Evolutionary conservation across 1,284 basidiomycete genomes (phyloP), one percentile per base, ranked within the genome.

Genomic region (Fomes fomentarius): DNA sequence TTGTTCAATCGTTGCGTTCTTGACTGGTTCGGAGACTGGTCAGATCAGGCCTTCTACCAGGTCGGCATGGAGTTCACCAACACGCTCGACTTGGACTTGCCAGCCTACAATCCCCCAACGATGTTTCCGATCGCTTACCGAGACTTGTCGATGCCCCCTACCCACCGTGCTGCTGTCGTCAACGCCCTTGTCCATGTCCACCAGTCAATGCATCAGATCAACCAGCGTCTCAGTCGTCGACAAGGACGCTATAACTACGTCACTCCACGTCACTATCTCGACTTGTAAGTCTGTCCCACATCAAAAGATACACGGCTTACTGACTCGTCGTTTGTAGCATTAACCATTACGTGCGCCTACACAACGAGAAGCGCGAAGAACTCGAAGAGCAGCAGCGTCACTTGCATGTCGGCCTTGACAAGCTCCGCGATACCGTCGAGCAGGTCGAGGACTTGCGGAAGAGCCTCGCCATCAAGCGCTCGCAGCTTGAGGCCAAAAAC

Each of bases 21-120:
- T 54, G 95, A 98, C 72, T 98, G 96, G 96, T 98, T 98, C 64
- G 95, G 96, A 35, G 94, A 97, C 70, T 98, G 96, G 96, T 94
- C 95, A 7, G 94, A 96, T 64, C 94, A 97, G 69, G 95, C 96
- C 1, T 92, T 98, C 71, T 97, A 92, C 69, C 96, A 98, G 77
- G 96, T 98, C 55, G 96, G 92, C 33, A 85, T 91, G 79, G 96
- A 98, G 74, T 96, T 98, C 71, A 98, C 95, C 0, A 84, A 91
- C 50, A 89, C 89, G 0, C 81, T 98, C 52, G 96, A 98, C 71
- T 83, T 98, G 63, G 96, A 97, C 64, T 72, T 93, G 24, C 80
- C 91, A 1, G 81, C 85, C 1, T 98, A 96, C 72, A 76, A 72
- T 15, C 84, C 93, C 10, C 91, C 94, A 1, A 66, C 78, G 15